Base-by-base conservation (phyloP, 805 yeast genomes). In the Scheffersomyces coipomensis region DNA sequence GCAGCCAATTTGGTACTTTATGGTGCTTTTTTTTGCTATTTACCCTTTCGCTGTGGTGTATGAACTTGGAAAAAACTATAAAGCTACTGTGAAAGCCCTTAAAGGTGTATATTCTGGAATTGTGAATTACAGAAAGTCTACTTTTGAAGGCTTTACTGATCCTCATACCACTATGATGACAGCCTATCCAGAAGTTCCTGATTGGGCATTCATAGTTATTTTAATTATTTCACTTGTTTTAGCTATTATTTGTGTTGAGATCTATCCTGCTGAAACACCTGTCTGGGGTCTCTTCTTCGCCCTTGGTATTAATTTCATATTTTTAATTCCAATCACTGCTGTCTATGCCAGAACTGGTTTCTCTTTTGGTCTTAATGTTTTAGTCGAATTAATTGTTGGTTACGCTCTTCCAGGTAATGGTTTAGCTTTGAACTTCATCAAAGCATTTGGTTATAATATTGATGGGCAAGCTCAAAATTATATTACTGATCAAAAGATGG, bases 261-360 rank as follows among this genome's bases (percentile, higher is more conserved):
- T 62, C 9, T 65, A 58, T 33, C 70, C 71, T 4, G 64, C 60
- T 2, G 60, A 76, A 36, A 76, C 83, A 3, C 83, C 84, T 13
- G 76, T 78, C 17, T 79, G 85, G 84, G 73, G 77, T 19, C 62
- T 79, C 29, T 73, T 79, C 60, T 69, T 79, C 45, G 70, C 76
- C 3, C 48, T 78, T 27, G 80, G 67, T 19, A 60, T 79, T 29
- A 77, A 76, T 45, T 58, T 72, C 32, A 58, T 72, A 3, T 77
- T 79, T 44, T 61, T 78, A 46, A 62, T 79, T 30, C 83, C 83
- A 32, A 54, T 78, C 27, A 64, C 75, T 13, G 59, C 75, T 4
- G 53, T 79, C 39, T 64, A 59, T 26, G 64, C 81, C 4, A 66
- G 68, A 18, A 76, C 83, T 3, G 79, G 79, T 33, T 64, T 62